Evolutionary conservation across 306 rosid species (phyloP).

Genomic region (Geum urbanum): DNA sequence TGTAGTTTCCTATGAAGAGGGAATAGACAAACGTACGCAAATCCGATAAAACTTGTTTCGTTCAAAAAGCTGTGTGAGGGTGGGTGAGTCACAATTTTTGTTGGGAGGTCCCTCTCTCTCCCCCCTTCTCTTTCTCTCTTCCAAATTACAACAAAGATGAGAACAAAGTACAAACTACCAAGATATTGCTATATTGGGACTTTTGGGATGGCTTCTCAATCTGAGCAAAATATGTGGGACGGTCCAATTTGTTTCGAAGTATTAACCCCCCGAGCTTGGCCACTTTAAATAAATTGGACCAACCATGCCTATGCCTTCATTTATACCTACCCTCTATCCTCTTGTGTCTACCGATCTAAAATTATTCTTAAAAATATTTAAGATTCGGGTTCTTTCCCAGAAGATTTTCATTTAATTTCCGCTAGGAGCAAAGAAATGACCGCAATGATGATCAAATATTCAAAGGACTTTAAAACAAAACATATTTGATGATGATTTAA

Average conservation of each 20-base stretch:
- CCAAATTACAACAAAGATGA: not conserved
- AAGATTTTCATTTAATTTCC: not conserved
- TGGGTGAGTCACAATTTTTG: constrained; percentile 5
- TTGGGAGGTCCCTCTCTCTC: not conserved
- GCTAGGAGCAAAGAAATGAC: not conserved
- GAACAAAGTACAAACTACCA: not conserved
- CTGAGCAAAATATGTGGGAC: not conserved
- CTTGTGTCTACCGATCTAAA: not conserved
- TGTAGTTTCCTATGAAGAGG: constrained; percentile 17
- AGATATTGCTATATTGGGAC: not conserved
- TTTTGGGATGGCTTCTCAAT: not conserved
- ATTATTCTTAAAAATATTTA: not conserved
- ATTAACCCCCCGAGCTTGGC: constrained; percentile 9
- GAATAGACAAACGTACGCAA: not conserved
- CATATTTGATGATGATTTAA: no score
- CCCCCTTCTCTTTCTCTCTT: not conserved
- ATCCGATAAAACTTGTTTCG: constrained; percentile 9
- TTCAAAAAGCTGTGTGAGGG: not conserved
- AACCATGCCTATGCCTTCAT: constrained; percentile 1
- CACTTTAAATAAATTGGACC: constrained; percentile 24
- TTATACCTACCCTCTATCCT: constrained; percentile 1
- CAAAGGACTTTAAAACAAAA: no score
- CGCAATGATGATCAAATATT: no score
- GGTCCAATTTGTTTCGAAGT: not conserved
- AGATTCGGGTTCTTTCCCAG: not conserved